A percentile compares a stretch with the other conserved stretches of the same genome.
Evolutionary conservation across 2,329 filamentous ascomycete genomes (phyloP).

Genomic region (Leptographium radiaticola): DNA sequence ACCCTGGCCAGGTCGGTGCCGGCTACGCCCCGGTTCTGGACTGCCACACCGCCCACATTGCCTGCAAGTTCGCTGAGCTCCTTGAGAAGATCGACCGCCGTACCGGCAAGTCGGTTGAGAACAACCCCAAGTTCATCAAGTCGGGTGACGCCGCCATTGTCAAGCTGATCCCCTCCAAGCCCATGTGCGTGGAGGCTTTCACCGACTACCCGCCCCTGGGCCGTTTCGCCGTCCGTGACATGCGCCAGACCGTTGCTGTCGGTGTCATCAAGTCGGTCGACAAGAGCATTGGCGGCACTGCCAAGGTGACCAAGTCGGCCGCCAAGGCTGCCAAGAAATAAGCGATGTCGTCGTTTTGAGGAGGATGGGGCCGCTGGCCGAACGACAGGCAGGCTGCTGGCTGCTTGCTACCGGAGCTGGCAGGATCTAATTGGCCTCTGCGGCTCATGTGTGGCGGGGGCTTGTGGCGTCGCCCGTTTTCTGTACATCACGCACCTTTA

Average conservation of each 20-base stretch:
- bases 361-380: constrained; percentile 4
- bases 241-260: constrained; percentile 81
- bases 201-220: constrained; percentile 98
- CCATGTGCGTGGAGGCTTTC: constrained; percentile 99
- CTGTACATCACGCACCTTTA: constrained; percentile 2
- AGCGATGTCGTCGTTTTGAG: constrained; percentile 17
- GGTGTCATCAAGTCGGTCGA: constrained; percentile 88
- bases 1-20: constrained; percentile 98
- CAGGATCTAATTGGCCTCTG: background rate
- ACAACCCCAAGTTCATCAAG: constrained; percentile 98
- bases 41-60: constrained; percentile 99
- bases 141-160: constrained; percentile 99
- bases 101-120: constrained; percentile 95
- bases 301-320: constrained; percentile 61
- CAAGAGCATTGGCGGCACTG: constrained; percentile 42
- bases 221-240: constrained; percentile 99
- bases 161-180: constrained; percentile 99
- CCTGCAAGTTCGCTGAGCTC: constrained; percentile 99
- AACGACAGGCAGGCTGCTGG: constrained; percentile 3
- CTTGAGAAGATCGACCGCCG: constrained; percentile 99
- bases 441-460: background rate
- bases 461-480: constrained; percentile 1
- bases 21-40: constrained; percentile 98
- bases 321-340: constrained; percentile 68
- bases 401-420: constrained; percentile 1